Conservation (phyloP, 1,284 basidiomycete species). For the Rhodotorula sp. region DNA sequence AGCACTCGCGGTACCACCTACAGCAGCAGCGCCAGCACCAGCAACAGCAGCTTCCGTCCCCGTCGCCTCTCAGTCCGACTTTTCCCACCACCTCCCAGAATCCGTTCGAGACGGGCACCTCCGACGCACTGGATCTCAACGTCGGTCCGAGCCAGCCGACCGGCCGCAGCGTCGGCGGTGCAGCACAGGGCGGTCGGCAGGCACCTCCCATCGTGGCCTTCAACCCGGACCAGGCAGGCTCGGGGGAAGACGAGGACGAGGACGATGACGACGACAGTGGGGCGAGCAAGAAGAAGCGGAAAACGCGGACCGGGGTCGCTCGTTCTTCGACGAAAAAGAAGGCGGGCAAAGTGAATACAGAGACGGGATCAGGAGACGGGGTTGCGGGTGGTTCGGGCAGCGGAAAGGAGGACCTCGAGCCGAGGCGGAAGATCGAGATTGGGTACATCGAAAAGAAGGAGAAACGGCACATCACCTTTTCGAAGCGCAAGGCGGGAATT, state of each 20-base stretch:
- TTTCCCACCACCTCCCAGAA: background rate
- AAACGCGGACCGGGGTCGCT: background rate
- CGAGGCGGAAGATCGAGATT: slow-evolving; percentile 97
- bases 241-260: slow-evolving; percentile 38
- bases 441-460: slow-evolving; percentile 73
- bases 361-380: background rate
- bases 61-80: background rate
- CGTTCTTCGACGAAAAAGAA: background rate
- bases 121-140: background rate
- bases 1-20: background rate
- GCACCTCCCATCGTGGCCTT: slow-evolving; percentile 25
- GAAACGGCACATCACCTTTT: slow-evolving; percentile 94
- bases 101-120: background rate
- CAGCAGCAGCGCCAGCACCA: background rate
- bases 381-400: slow-evolving; percentile 5
- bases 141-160: background rate
- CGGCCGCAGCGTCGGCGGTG: background rate
- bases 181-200: background rate
- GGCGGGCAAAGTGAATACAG: slow-evolving; percentile 1
- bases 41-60: background rate
- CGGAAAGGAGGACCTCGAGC: slow-evolving; percentile 47
- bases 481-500: slow-evolving; percentile 98
- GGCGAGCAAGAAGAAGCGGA: slow-evolving; percentile 34
- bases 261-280: slow-evolving; percentile 28
- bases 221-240: slow-evolving; percentile 27